These are phyloP conservation scores for Thraustotheca clavata DNA, from an alignment of 352 stramenopile genomes.

Conservation along the genomic window DNA sequence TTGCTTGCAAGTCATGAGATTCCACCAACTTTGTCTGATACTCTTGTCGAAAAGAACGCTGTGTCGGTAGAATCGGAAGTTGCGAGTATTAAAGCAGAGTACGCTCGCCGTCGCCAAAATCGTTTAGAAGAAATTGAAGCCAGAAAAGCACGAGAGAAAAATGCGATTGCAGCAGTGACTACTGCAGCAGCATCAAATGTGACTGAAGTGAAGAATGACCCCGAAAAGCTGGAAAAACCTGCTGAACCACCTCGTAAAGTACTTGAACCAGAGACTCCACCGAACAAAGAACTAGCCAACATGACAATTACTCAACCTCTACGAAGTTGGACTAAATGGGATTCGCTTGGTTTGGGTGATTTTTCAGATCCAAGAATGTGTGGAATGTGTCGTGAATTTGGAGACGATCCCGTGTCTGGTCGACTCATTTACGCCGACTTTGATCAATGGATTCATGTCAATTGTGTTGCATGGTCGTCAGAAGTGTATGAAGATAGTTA, in stretches of 20 bases:
- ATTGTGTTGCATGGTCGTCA: constrained; percentile 89
- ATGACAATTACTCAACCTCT: constrained; percentile 40
- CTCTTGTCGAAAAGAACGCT: constrained; percentile 1
- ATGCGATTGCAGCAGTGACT: constrained; percentile 42
- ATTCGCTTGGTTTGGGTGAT: background rate
- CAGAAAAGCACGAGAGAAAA: too few species aligned
- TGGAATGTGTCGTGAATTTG: constrained; percentile 70
- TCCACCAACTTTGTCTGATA: background rate
- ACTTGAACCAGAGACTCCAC: background rate
- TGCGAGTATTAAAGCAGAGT: background rate
- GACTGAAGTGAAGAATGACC: background rate
- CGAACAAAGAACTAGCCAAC: constrained; percentile 11
- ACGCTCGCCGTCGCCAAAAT: background rate
- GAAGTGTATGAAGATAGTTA: constrained; percentile 83
- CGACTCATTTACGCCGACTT: constrained; percentile 72
- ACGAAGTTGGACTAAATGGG: constrained; percentile 30
- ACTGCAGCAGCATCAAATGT: constrained; percentile 5
- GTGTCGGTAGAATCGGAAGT: constrained; percentile 12
- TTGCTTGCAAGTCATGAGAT: background rate
- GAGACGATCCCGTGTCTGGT: constrained; percentile 60
- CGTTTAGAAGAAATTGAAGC: background rate
- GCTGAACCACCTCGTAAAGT: background rate
- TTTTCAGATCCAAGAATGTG: constrained; percentile 70
- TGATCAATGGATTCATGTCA: constrained; percentile 87
- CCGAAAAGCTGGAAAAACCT: background rate